Conservation (phyloP, 75 land plant genomes). For the Cupressus sempervirens region DNA sequence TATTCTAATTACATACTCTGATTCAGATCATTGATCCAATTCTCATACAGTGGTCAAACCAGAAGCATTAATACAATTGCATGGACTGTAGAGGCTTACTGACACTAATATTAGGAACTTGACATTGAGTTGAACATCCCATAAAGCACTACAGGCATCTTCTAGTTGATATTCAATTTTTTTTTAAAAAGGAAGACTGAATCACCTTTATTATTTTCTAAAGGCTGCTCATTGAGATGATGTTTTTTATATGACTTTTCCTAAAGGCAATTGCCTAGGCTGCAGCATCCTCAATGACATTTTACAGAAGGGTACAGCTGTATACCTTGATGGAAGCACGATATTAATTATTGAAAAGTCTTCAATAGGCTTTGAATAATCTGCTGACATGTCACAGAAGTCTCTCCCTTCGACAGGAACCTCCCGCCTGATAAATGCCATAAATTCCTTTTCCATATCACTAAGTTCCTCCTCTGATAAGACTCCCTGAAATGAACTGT, state of each 20-base stretch:
- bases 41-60: too few species aligned
- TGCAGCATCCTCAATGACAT: not conserved
- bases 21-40: too few species aligned
- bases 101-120: not conserved
- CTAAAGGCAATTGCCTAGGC: not conserved
- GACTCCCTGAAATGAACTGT: conserved; percentile 24
- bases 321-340: conserved; percentile 45
- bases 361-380: conserved; percentile 39
- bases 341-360: conserved; percentile 44
- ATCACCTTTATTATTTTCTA: not conserved
- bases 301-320: not conserved
- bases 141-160: not conserved
- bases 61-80: too few species aligned
- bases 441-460: conserved; percentile 32
- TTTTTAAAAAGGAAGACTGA: not conserved
- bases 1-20: too few species aligned
- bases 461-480: conserved; percentile 36
- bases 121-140: not conserved
- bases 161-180: not conserved
- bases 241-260: not conserved
- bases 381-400: conserved; percentile 49
- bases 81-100: too few species aligned
- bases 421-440: conserved; percentile 35
- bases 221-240: not conserved
- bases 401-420: conserved; percentile 38